Percentiles rank a stretch among this genome's conserved stretches.
These are phyloP conservation scores for Nigrograna mackinnonii DNA, from an alignment of 2,329 filamentous ascomycete species.

Conservation along the genomic window DNA sequence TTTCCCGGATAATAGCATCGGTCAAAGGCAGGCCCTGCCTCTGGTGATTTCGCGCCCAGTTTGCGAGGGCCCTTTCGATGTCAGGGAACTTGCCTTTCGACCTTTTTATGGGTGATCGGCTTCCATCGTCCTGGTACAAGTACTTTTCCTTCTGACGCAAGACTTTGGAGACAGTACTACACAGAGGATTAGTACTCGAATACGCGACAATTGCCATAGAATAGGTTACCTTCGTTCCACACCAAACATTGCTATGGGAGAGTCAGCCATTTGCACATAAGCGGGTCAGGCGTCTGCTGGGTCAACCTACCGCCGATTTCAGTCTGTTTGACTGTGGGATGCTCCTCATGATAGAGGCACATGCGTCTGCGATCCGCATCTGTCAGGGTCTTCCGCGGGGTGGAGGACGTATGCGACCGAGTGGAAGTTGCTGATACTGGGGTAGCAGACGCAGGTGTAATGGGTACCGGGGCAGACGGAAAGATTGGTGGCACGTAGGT, in stretches of 20 bases:
- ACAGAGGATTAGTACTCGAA: slow-evolving; percentile 17
- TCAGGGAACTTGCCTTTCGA: slow-evolving; percentile 85
- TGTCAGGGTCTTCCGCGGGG: slow-evolving; percentile 84
- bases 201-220: no score
- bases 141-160: slow-evolving; percentile 94
- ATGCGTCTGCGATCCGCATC: slow-evolving; percentile 88
- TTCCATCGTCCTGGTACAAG: slow-evolving; percentile 78
- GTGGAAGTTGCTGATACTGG: slow-evolving; percentile 45
- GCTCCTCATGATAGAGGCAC: slow-evolving; percentile 90
- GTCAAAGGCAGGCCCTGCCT: slow-evolving; percentile 73
- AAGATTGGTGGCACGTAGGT: slow-evolving; percentile 43
- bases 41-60: slow-evolving; percentile 83
- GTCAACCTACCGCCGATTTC: slow-evolving; percentile 79
- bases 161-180: slow-evolving; percentile 97
- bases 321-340: slow-evolving; percentile 89
- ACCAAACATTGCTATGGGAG: slow-evolving; percentile 74
- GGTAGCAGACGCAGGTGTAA: slow-evolving; percentile 41
- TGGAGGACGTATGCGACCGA: slow-evolving; percentile 53
- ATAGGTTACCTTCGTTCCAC: slow-evolving; percentile 91
- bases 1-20: slow-evolving; percentile 82
- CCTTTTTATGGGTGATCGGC: slow-evolving; percentile 77
- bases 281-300: slow-evolving; percentile 17
- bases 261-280: slow-evolving; percentile 30
- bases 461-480: slow-evolving; percentile 39
- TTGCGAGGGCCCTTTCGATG: slow-evolving; percentile 86